Conservation (phyloP, 768 basidiomycete species). For the Artomyces pyxidatus region DNA sequence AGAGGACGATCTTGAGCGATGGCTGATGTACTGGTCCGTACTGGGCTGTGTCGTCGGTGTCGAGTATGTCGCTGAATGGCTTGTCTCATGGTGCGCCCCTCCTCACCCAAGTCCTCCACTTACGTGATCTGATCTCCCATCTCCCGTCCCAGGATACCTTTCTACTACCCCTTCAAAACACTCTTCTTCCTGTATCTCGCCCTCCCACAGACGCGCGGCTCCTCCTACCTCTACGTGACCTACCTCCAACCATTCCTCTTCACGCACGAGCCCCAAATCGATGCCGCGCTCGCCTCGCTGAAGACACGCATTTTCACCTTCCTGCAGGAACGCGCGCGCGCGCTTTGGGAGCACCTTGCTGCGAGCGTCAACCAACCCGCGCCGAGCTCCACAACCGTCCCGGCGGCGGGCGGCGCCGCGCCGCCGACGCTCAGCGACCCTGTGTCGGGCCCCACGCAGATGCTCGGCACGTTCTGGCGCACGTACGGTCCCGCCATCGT, state of each 20-base stretch:
- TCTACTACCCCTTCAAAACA: constrained; percentile 79
- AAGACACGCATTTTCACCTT: constrained; percentile 53
- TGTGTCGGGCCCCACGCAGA: constrained; percentile 54
- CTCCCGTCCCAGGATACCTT: constrained; percentile 60
- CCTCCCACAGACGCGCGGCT: constrained; percentile 83
- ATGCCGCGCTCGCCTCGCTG: constrained; percentile 62
- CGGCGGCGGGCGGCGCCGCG: constrained; percentile 22
- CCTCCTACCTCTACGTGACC: constrained; percentile 73
- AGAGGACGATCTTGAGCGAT: constrained; percentile 80
- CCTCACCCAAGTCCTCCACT: not conserved
- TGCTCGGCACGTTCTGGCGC: constrained; percentile 65
- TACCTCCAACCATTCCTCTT: constrained; percentile 81
- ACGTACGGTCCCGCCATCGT: constrained; percentile 69
- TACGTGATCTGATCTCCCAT: constrained; percentile 12
- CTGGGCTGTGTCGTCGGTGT: constrained; percentile 73
- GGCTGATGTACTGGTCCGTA: constrained; percentile 98
- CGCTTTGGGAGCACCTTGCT: constrained; percentile 58
- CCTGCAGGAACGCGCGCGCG: constrained; percentile 53
- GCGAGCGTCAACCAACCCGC: constrained; percentile 39
- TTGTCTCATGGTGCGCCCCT: constrained; percentile 61
- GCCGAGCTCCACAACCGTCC: constrained; percentile 14
- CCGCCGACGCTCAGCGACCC: constrained; percentile 45
- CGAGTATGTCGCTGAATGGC: constrained; percentile 83
- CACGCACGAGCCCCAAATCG: constrained; percentile 78
- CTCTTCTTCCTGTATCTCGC: constrained; percentile 84